Evolutionary conservation across 129 eudicot genomes (phyloP).

Genomic region (Tanacetum coccineum): DNA sequence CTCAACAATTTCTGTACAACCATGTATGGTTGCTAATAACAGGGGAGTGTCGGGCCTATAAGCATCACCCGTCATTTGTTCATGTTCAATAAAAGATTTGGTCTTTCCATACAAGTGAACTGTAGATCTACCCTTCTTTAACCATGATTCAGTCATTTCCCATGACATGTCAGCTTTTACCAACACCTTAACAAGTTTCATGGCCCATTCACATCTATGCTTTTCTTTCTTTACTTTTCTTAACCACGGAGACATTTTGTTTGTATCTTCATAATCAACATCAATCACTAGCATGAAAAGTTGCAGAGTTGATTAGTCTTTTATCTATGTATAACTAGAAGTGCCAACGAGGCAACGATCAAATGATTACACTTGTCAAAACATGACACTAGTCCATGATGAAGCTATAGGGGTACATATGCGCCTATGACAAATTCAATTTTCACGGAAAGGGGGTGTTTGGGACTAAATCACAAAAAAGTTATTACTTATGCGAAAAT

Average conservation of each 20-base stretch:
- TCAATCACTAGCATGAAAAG: constrained; percentile 16
- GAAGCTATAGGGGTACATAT: too few relatives aligned
- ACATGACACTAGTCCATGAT: too few relatives aligned
- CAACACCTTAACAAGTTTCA: constrained; percentile 21
- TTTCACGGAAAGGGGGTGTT: too few relatives aligned
- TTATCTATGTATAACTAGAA: background rate
- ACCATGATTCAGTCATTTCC: constrained; percentile 13
- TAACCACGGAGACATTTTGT: constrained; percentile 16
- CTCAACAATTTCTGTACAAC: constrained; percentile 26
- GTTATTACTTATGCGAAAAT: too few relatives aligned
- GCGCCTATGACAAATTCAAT: too few relatives aligned
- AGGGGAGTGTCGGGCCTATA: constrained; percentile 30
- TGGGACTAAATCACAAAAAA: too few relatives aligned
- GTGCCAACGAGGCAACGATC: background rate
- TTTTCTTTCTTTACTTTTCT: constrained; percentile 7
- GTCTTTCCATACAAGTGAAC: constrained; percentile 16
- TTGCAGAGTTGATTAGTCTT: background rate
- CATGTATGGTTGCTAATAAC: constrained; percentile 33
- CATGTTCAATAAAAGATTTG: too few relatives aligned
- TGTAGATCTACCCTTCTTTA: background rate
- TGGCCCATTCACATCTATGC: constrained; percentile 16
- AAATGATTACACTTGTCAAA: too few relatives aligned
- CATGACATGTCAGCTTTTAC: constrained; percentile 29
- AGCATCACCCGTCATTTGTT: background rate
- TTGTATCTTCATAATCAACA: constrained; percentile 18